Conservation (phyloP, 2,329 filamentous ascomycete genomes). For the Fusarium fracticaudum region DNA sequence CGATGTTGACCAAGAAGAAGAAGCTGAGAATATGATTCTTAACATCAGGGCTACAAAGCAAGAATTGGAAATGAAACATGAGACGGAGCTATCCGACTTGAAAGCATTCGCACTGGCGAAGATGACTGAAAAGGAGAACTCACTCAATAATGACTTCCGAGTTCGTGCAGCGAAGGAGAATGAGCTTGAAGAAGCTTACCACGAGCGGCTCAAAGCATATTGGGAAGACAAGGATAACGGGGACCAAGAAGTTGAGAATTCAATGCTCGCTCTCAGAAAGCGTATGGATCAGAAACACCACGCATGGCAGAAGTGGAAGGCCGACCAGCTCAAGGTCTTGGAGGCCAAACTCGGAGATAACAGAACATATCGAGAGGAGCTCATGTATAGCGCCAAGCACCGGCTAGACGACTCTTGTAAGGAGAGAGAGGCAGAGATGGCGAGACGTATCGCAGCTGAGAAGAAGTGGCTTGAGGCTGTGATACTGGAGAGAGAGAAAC, state of each 20-base stretch:
- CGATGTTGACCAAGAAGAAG: slow-evolving; percentile 50
- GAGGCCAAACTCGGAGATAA: slow-evolving; percentile 52
- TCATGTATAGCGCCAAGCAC: slow-evolving; percentile 52
- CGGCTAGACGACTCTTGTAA: slow-evolving; percentile 44
- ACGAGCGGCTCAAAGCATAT: slow-evolving; percentile 49
- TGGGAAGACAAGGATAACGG: slow-evolving; percentile 51
- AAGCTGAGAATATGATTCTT: slow-evolving; percentile 41
- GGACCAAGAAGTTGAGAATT: slow-evolving; percentile 44
- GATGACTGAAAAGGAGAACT: slow-evolving; percentile 47
- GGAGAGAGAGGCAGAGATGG: slow-evolving; percentile 46
- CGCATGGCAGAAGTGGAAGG: slow-evolving; percentile 54
- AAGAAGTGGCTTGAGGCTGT: slow-evolving; percentile 58
- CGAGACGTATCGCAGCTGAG: slow-evolving; percentile 53
- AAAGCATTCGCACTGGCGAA: slow-evolving; percentile 39
- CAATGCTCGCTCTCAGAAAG: slow-evolving; percentile 49
- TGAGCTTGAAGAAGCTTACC: slow-evolving; percentile 57
- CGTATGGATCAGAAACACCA: slow-evolving; percentile 55
- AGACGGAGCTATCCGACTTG: slow-evolving; percentile 46
- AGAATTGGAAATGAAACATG: slow-evolving; percentile 48
- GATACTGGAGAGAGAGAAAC: slow-evolving; percentile 53
- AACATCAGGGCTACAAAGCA: slow-evolving; percentile 40
- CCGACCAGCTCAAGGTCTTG: slow-evolving; percentile 52
- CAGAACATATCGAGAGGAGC: slow-evolving; percentile 52
- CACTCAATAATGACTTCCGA: slow-evolving; percentile 53
- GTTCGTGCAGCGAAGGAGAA: slow-evolving; percentile 54